A percentile compares a stretch with the other conserved stretches of the same genome.
phyloP scores from a whole-genome alignment of 2,329 filamentous ascomycete genomes.

The Nigrospora osmanthi region DNA sequence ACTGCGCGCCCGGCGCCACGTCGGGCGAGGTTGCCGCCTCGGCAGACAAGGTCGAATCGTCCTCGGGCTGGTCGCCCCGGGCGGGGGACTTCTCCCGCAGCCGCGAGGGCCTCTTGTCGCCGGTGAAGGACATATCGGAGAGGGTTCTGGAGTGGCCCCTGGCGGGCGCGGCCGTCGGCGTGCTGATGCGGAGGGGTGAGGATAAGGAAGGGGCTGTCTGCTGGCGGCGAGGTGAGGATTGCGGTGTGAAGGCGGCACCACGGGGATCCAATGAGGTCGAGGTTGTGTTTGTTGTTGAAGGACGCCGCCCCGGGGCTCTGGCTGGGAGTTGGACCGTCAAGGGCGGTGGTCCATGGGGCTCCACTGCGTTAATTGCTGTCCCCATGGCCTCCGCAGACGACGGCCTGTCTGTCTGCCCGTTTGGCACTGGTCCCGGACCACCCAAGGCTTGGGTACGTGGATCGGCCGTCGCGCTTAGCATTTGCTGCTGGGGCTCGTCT shows the following conservation, averaged over 20 bases:
- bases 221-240: conserved; percentile 17
- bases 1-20: conserved; percentile 21
- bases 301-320: no score
- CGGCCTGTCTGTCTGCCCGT: background rate
- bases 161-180: background rate
- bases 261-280: background rate
- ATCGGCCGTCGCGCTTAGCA: background rate
- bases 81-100: conserved; percentile 17
- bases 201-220: conserved; percentile 8
- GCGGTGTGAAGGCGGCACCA: conserved; percentile 5
- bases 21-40: conserved; percentile 18
- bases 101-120: conserved; percentile 25
- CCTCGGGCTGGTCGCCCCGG: conserved; percentile 23
- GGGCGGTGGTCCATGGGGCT: no score
- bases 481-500: background rate
- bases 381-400: no score
- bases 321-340: no score
- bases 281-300: no score
- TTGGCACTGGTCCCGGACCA: background rate
- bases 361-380: no score
- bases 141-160: conserved; percentile 7
- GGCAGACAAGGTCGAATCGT: conserved; percentile 15
- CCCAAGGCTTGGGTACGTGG: background rate
- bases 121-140: conserved; percentile 33
- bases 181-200: conserved; percentile 3